Evolutionary conservation across 495 filamentous ascomycete species (phyloP).

Genomic region (Neurospora sp.): DNA sequence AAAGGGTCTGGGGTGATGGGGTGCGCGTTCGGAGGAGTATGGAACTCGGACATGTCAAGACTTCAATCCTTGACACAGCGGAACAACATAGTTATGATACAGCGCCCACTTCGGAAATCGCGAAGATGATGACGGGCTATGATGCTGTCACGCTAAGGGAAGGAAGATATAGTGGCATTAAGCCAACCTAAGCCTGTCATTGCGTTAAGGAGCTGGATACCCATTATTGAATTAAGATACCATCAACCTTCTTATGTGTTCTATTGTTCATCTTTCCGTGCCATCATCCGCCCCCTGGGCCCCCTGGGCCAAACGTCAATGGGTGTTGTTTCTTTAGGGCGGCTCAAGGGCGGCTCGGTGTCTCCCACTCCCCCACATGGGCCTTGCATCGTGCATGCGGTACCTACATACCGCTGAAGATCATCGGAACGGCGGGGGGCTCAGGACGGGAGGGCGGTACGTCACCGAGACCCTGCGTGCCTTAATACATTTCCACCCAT

Average conservation of each 20-base stretch:
- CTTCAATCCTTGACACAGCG: not conserved
- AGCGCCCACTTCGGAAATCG: not conserved
- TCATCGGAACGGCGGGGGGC: not conserved
- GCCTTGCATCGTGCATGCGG: not conserved
- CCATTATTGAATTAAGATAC: not conserved
- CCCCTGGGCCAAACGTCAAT: not conserved
- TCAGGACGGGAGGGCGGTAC: not conserved
- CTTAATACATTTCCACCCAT: not conserved
- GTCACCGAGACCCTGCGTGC: not conserved
- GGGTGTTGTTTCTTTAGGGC: not conserved
- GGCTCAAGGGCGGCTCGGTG: not conserved
- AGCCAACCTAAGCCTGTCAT: not conserved
- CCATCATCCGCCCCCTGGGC: not conserved
- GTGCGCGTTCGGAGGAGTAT: not conserved
- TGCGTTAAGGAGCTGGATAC: not conserved
- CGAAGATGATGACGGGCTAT: not conserved
- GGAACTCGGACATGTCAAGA: not conserved
- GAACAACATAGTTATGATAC: not conserved
- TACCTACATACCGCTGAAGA: not conserved
- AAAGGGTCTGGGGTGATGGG: not conserved
- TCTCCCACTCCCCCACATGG: not conserved
- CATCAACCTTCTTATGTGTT: not conserved
- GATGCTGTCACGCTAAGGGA: not conserved
- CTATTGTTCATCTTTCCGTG: not conserved
- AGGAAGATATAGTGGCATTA: not conserved